Percentiles rank a stretch among this genome's conserved stretches.
Evolutionary conservation across 2,329 filamentous ascomycete genomes (phyloP).

Genomic region (Eurotiales sp.): DNA sequence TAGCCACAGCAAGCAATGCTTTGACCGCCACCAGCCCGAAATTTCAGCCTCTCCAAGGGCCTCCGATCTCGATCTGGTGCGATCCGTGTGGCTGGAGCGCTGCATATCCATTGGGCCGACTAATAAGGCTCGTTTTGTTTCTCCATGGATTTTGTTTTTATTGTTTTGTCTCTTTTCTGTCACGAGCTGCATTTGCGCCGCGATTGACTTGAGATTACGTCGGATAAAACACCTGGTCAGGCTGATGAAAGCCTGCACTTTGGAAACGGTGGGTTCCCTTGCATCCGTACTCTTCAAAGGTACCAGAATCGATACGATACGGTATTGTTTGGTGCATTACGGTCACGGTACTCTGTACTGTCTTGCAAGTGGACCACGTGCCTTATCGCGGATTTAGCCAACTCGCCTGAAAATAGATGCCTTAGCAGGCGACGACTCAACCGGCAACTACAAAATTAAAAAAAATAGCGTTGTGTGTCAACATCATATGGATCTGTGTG

Average conservation of each 20-base stretch:
- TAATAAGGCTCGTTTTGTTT: not conserved
- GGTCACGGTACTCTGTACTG: not conserved
- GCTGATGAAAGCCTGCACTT: not conserved
- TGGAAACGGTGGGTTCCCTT: slow-evolving; percentile 3
- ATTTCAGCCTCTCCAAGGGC: slow-evolving; percentile 8
- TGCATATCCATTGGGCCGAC: not conserved
- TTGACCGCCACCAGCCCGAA: not conserved
- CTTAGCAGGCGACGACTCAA: no score
- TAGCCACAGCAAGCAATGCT: slow-evolving; percentile 10
- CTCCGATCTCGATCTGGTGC: not conserved
- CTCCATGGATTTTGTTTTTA: not conserved
- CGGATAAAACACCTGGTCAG: no score
- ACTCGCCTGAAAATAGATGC: not conserved
- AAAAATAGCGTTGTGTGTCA: no score
- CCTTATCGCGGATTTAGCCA: not conserved
- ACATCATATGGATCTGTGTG: no score
- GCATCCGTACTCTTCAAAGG: not conserved
- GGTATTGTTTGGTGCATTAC: not conserved
- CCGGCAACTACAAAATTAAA: no score
- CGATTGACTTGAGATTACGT: not conserved
- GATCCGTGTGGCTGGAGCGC: slow-evolving; percentile 14
- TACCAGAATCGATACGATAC: not conserved
- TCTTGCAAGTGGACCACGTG: slow-evolving; percentile 1
- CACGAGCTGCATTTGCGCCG: not conserved
- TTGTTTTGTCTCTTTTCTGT: not conserved